Conservation (phyloP, 768 basidiomycete species). For the Candolleomyces eurysporus region DNA sequence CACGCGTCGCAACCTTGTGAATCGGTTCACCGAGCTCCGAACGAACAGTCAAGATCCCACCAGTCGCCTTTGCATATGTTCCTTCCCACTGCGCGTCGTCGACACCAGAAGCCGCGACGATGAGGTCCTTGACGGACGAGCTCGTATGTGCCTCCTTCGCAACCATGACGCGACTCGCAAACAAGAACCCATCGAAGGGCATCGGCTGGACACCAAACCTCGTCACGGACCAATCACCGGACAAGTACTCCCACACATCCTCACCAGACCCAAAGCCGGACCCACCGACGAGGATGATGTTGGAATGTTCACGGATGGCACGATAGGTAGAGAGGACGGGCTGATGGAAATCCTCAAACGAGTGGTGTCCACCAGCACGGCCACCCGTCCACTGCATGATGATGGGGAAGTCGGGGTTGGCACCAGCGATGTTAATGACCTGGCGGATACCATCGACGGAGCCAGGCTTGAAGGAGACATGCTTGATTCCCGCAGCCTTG, state of each 20-base stretch:
- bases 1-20: constrained; percentile 97
- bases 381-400: constrained; percentile 99
- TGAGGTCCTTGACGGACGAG: constrained; percentile 93
- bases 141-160: constrained; percentile 98
- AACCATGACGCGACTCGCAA: constrained; percentile 97
- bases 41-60: constrained; percentile 93
- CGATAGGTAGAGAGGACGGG: constrained; percentile 90
- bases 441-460: constrained; percentile 97
- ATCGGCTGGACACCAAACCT: constrained; percentile 86
- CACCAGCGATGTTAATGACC: constrained; percentile 91
- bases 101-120: constrained; percentile 92
- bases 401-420: constrained; percentile 94
- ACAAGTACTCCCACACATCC: constrained; percentile 95
- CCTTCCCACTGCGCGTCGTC: constrained; percentile 90
- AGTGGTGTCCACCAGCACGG: constrained; percentile 97
- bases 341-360: constrained; percentile 98
- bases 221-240: constrained; percentile 90
- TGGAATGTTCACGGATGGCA: constrained; percentile 82
- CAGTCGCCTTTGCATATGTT: constrained; percentile 91
- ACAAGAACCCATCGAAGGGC: constrained; percentile 98
- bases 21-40: constrained; percentile 99
- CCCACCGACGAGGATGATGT: constrained; percentile 88
- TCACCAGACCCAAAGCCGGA: constrained; percentile 95
- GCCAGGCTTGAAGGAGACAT: constrained; percentile 97
- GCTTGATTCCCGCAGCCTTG: constrained; percentile 83